Base-by-base conservation (phyloP, 495 filamentous ascomycete species). In the Wilcoxina mikolae region DNA sequence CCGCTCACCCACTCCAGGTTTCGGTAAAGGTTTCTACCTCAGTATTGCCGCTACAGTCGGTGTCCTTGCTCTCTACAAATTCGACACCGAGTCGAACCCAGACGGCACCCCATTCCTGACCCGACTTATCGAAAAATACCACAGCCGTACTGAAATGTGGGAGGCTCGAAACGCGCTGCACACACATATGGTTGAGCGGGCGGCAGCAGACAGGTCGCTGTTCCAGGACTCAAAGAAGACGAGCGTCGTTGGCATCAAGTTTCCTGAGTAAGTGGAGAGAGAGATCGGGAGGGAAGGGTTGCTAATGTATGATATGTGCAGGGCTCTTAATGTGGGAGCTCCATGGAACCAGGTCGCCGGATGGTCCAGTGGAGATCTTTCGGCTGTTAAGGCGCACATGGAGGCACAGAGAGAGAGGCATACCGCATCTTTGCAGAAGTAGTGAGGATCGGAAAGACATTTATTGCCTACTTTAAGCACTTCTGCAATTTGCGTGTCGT, bases 101-200 rank as follows among this genome's bases (percentile, higher is more conserved):
- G 71, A 70, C 57, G 71, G 72, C 28, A 63, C 71, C 52, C 74
- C 80, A 10, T 71, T 65, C 50, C 67, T 86, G 46, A 76, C 81
- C 18, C 70, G 72, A 53, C 61, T 77, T 53, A 81, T 87, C 61
- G 61, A 67, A 45, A 74, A 74, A 47, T 85, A 76, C 60, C 62
- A 66, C 18, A 54, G 69, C 29, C 68, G 66, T 35, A 59, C 68
- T 27, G 69, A 80, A 56, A 59, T 72, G 2, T 82, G 74, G 65
- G 75, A 76, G 60, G 67, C 75, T 59, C 71, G 76, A 47, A 86
- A 84, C 62, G 71, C 72, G 24, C 61, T 82, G 53, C 84, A 82
- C 64, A 80, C 78, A 3, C 68, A 67, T 29, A 74, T 77, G 60
- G 66, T 85, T 48, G 82, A 87, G 72, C 80, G 81, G 69, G 84